Evolutionary conservation across 768 basidiomycete genomes (phyloP).

Genomic region (Serendipita indica): DNA sequence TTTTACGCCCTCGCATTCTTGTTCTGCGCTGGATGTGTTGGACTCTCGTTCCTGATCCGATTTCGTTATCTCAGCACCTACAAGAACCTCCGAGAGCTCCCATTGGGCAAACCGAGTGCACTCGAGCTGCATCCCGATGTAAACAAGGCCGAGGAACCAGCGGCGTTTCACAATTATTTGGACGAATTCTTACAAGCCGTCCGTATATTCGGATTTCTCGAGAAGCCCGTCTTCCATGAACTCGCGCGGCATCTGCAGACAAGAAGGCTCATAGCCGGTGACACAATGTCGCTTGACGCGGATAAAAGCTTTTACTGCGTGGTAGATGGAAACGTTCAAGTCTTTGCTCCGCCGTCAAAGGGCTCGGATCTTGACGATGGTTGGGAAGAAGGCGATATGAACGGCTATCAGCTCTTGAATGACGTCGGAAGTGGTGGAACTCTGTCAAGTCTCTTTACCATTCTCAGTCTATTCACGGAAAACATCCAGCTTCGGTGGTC

Average conservation of each 20-base stretch:
- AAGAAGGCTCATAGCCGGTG: slow-evolving; percentile 85
- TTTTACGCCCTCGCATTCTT: slow-evolving; percentile 83
- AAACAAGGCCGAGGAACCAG: slow-evolving; percentile 48
- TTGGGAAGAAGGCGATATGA: slow-evolving; percentile 75
- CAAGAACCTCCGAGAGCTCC: slow-evolving; percentile 63
- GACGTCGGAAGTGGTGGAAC: slow-evolving; percentile 95
- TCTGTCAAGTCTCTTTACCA: slow-evolving; percentile 89
- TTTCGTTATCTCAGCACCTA: slow-evolving; percentile 66
- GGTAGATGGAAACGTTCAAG: slow-evolving; percentile 92
- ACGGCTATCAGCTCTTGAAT: slow-evolving; percentile 91
- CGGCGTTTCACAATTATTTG: slow-evolving; percentile 86
- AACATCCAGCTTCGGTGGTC: slow-evolving; percentile 88
- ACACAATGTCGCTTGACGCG: slow-evolving; percentile 77
- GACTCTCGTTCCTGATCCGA: slow-evolving; percentile 71
- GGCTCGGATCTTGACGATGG: slow-evolving; percentile 31
- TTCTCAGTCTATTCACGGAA: slow-evolving; percentile 92
- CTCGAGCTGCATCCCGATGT: slow-evolving; percentile 87
- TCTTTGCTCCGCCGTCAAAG: slow-evolving; percentile 55
- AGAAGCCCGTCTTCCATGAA: slow-evolving; percentile 84
- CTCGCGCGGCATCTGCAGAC: slow-evolving; percentile 93
- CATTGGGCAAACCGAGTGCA: slow-evolving; percentile 66
- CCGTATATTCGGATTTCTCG: slow-evolving; percentile 91
- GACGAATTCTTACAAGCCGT: slow-evolving; percentile 96
- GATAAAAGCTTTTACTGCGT: slow-evolving; percentile 98
- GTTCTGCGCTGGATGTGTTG: slow-evolving; percentile 49